Evolutionary conservation across 345 rosid genomes (phyloP), one percentile per base, ranked within the genome.

Genomic region (Lumnitzera littorea): DNA sequence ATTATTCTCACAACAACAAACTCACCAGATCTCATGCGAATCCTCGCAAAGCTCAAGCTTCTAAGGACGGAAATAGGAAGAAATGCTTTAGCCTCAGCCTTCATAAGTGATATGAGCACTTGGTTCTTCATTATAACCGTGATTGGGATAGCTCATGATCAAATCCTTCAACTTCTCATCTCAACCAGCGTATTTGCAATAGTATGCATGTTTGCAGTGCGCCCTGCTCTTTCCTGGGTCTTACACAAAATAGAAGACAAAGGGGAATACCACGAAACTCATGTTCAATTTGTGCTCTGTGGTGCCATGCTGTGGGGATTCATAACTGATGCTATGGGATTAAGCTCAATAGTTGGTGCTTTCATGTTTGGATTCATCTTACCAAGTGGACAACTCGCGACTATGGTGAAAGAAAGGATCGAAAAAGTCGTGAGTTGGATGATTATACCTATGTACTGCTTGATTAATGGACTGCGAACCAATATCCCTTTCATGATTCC

Each of bases 301-400:
- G 89, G 88, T 15, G 74, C 82, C 13, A 14, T 71, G 58, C 0
- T 82, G 6, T 84, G 69, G 41, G 78, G 78, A 23, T 55, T 84
- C 52, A 60, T 81, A 52, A 73, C 89, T 0, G 87, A 86, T 10
- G 70, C 62, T 1, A 74, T 77, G 15, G 91, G 96, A 11, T 46
- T 76, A 8, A 65, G 78, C 31, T 80, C 95, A 2, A 58, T 84
- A 10, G 55, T 79, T 0, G 96, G 96, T 13, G 85, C 86, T 20
- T 89, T 84, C 78, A 41, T 89, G 68, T 78, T 84, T 13, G 96
- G 96, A 3, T 79, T 75, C 7, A 73, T 83, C 11, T 67, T 89
- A 49, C 89, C 91, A 12, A 67, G 70, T 0, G 82, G 70, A 29
- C 78, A 76, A 48, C 56, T 66, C 13, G 62, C 70, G 53, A 67